Conservation (phyloP, 257 asterid species). For the Plantago ovata region DNA sequence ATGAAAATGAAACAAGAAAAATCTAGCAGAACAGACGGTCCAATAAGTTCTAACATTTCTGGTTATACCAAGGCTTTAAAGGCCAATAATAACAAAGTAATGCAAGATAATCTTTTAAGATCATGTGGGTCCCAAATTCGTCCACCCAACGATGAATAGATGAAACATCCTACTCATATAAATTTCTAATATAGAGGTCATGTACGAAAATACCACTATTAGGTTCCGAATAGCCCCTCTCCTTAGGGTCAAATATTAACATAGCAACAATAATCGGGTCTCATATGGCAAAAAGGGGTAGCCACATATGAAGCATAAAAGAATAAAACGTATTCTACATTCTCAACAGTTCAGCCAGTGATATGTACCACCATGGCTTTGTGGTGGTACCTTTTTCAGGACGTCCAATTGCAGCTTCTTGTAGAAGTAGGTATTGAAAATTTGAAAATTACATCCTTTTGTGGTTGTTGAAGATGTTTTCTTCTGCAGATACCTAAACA, state of each 20-base stretch:
- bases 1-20: not conserved
- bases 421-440: slow-evolving; percentile 87
- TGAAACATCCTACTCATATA: too few relatives aligned
- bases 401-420: slow-evolving; percentile 70
- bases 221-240: too few relatives aligned
- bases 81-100: not conserved
- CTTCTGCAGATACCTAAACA: slow-evolving; percentile 75
- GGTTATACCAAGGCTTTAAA: not conserved
- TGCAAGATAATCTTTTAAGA: not conserved
- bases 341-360: not conserved
- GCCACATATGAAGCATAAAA: not conserved
- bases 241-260: too few relatives aligned
- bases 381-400: slow-evolving; percentile 45
- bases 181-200: too few relatives aligned
- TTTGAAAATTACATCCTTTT: slow-evolving; percentile 44
- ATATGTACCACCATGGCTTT: not conserved
- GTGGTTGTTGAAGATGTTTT: slow-evolving; percentile 28
- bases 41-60: not conserved
- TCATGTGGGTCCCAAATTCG: slow-evolving; percentile 8
- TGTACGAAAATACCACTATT: too few relatives aligned
- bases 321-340: slow-evolving; percentile 11
- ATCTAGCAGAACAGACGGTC: slow-evolving; percentile 9
- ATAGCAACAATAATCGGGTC: too few relatives aligned
- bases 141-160: not conserved
- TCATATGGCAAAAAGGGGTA: not conserved